phyloP scores from a whole-genome alignment of 768 basidiomycete species.

The Pulveroboletus ravenelii region DNA sequence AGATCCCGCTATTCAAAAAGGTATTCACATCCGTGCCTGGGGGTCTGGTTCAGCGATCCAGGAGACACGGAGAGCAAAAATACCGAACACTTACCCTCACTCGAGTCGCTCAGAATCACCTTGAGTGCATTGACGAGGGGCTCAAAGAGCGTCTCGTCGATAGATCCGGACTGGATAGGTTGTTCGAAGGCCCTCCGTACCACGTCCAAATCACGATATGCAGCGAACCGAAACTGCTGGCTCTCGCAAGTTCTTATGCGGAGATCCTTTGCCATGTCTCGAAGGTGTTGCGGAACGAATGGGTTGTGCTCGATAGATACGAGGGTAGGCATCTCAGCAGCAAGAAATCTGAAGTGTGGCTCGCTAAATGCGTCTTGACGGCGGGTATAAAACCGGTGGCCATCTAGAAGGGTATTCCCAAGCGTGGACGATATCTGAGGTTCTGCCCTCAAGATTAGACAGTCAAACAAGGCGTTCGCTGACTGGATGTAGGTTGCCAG shows the following conservation, averaged over 20 bases:
- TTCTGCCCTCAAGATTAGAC: constrained; percentile 53
- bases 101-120: constrained; percentile 58
- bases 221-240: constrained; percentile 67
- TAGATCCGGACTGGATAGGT: constrained; percentile 46
- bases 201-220: constrained; percentile 69
- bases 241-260: constrained; percentile 57
- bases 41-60: neutral
- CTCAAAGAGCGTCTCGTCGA: constrained; percentile 51
- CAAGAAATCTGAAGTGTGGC: constrained; percentile 59
- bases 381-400: constrained; percentile 66
- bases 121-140: constrained; percentile 63
- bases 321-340: constrained; percentile 61
- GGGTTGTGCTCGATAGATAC: constrained; percentile 66
- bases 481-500: constrained; percentile 52
- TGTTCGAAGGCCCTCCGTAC: constrained; percentile 67
- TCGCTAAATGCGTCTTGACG: constrained; percentile 64
- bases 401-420: constrained; percentile 53
- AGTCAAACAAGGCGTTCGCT: constrained; percentile 58
- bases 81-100: constrained; percentile 43
- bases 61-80: neutral
- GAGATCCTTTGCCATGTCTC: constrained; percentile 45
- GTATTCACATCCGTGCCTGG: constrained; percentile 41
- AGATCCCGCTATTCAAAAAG: constrained; percentile 56
- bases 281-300: constrained; percentile 46
- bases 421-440: constrained; percentile 35